phyloP scores from a whole-genome alignment of 2,329 filamentous ascomycete species.

The Herpotrichia juniperi region DNA sequence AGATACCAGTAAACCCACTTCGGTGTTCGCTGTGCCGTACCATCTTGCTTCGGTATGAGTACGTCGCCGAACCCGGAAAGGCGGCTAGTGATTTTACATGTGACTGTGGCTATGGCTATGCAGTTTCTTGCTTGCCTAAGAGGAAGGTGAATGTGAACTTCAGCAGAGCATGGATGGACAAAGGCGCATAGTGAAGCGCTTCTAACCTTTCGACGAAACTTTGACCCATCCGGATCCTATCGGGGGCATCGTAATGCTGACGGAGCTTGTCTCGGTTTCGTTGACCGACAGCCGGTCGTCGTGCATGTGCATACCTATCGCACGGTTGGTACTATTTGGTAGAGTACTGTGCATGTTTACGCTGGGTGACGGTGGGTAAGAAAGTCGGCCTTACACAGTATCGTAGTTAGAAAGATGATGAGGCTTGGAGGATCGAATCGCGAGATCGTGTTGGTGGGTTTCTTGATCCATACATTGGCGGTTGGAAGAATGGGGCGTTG shows the following conservation, averaged over 20 bases:
- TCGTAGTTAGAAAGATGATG: background rate
- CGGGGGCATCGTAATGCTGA: constrained; percentile 17
- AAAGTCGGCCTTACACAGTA: background rate
- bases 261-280: constrained; percentile 7
- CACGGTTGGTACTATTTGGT: background rate
- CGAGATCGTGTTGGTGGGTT: too few relatives aligned
- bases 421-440: too few relatives aligned
- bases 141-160: background rate
- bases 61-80: background rate
- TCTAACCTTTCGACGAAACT: background rate
- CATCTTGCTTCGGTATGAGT: background rate
- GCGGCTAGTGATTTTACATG: background rate
- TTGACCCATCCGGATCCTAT: background rate
- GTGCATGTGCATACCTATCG: background rate
- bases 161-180: background rate
- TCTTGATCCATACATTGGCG: too few relatives aligned
- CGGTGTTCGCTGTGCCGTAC: background rate
- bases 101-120: background rate
- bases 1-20: background rate
- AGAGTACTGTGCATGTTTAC: background rate
- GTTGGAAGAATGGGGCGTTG: too few relatives aligned
- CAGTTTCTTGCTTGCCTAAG: background rate
- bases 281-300: constrained; percentile 9
- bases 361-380: background rate
- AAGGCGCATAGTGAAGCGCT: background rate